phyloP scores from a whole-genome alignment of 257 asterid genomes.

The Forsythia viridissima region DNA sequence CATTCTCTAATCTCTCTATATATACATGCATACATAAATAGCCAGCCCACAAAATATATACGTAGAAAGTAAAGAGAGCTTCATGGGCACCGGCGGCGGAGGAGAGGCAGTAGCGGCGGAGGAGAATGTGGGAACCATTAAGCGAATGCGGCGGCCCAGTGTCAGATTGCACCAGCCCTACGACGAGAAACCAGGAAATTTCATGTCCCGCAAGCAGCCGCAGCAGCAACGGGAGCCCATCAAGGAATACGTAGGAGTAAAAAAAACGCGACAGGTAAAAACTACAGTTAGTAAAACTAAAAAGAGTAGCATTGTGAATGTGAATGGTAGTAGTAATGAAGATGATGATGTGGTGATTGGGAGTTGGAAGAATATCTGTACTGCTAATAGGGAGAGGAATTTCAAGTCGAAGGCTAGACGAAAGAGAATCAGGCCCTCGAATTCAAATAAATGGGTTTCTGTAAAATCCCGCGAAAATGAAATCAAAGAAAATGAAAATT shows the following conservation, averaged over 20 bases:
- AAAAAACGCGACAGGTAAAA: constrained; percentile 24
- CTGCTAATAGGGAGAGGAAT: constrained; percentile 9
- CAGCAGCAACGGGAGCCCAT: constrained; percentile 29
- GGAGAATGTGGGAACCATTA: constrained; percentile 21
- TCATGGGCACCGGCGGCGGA: constrained; percentile 29
- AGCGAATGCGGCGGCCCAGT: constrained; percentile 53
- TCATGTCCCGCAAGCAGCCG: constrained; percentile 24
- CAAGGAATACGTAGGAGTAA: constrained; percentile 25
- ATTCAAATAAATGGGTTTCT: constrained; percentile 20
- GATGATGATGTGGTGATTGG: constrained; percentile 41
- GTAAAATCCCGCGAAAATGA: constrained; percentile 10
- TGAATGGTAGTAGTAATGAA: constrained; percentile 9
- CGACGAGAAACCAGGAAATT: constrained; percentile 30
- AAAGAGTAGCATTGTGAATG: neutral
- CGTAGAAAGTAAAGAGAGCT: neutral
- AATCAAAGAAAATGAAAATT: neutral
- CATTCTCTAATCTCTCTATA: neutral
- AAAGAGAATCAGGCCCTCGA: constrained; percentile 34
- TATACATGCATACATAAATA: neutral
- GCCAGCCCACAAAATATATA: neutral
- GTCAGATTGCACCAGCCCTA: constrained; percentile 48
- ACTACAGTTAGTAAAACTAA: neutral
- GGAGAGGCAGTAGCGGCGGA: constrained; percentile 17
- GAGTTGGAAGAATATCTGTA: constrained; percentile 22
- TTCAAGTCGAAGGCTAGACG: constrained; percentile 22